Evolutionary conservation across 2,329 filamentous ascomycete genomes (phyloP).

Genomic region (Verticillium longisporum): DNA sequence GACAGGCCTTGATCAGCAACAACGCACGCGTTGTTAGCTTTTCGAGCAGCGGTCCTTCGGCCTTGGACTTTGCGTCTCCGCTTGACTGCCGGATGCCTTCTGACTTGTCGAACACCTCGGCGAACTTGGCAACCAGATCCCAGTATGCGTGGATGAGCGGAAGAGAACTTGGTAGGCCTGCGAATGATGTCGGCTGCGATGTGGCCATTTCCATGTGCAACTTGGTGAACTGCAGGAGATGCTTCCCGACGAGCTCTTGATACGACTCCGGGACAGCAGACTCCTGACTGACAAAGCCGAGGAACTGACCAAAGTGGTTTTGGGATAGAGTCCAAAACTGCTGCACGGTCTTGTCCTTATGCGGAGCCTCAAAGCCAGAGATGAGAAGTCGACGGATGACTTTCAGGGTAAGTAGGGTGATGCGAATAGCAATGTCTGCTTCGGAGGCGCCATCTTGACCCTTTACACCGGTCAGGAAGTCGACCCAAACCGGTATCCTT

Average conservation of each 20-base stretch:
- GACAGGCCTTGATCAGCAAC: conserved; percentile 71
- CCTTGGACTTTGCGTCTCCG: conserved; percentile 37
- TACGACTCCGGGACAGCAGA: conserved; percentile 45
- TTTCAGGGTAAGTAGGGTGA: conserved; percentile 74
- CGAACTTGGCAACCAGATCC: conserved; percentile 70
- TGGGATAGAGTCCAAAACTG: conserved; percentile 77
- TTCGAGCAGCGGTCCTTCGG: conserved; percentile 62
- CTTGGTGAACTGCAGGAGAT: conserved; percentile 85
- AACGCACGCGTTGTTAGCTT: conserved; percentile 78
- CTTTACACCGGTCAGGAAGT: conserved; percentile 41
- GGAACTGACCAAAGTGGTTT: conserved; percentile 69
- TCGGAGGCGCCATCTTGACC: conserved; percentile 52
- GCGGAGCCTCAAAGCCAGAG: conserved; percentile 76
- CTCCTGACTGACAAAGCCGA: conserved; percentile 54
- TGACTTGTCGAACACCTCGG: conserved; percentile 62
- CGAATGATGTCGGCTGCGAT: conserved; percentile 74
- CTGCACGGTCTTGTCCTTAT: conserved; percentile 67
- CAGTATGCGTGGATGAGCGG: conserved; percentile 78
- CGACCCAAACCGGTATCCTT: conserved; percentile 64
- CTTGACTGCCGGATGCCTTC: conserved; percentile 44
- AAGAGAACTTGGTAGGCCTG: conserved; percentile 71
- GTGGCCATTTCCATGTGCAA: conserved; percentile 82
- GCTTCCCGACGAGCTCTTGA: conserved; percentile 67
- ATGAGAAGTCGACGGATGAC: conserved; percentile 72
- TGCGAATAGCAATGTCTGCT: conserved; percentile 60